A percentile compares a stretch with the other conserved stretches of the same genome.
These are phyloP conservation scores for Saposhnikovia divaricata DNA, from an alignment of 129 eudicot genomes.

Conservation along the genomic window DNA sequence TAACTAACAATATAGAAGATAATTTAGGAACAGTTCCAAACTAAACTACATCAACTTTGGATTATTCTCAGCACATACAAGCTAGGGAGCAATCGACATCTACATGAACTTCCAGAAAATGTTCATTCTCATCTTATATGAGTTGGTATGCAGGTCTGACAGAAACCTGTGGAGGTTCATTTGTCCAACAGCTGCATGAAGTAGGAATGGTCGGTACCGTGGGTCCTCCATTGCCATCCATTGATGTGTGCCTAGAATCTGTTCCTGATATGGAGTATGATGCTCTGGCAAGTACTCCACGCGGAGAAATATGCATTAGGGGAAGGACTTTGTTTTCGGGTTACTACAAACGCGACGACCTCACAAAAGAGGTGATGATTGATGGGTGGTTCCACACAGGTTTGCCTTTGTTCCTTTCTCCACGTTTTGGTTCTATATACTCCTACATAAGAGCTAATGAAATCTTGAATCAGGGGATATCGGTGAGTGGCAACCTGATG, in stretches of 20 bases:
- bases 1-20: too few species aligned
- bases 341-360: slow-evolving; percentile 70
- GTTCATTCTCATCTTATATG: neutral
- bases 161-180: slow-evolving; percentile 87
- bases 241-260: slow-evolving; percentile 72
- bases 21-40: too few species aligned
- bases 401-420: slow-evolving; percentile 5
- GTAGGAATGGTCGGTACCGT: slow-evolving; percentile 65
- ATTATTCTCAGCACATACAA: too few species aligned
- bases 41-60: too few species aligned
- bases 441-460: slow-evolving; percentile 7
- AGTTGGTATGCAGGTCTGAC: slow-evolving; percentile 49
- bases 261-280: slow-evolving; percentile 89
- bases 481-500: slow-evolving; percentile 97
- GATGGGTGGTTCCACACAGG: slow-evolving; percentile 92
- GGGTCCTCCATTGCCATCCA: slow-evolving; percentile 74
- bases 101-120: slow-evolving; percentile 8
- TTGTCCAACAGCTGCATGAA: slow-evolving; percentile 63
- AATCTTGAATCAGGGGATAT: slow-evolving; percentile 53
- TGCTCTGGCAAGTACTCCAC: slow-evolving; percentile 41
- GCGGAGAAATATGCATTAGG: slow-evolving; percentile 74
- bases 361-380: slow-evolving; percentile 62
- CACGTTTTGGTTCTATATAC: neutral
- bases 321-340: slow-evolving; percentile 67
- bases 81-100: too few species aligned